phyloP scores from a whole-genome alignment of 352 stramenopile species.

The Pilasporangium apinafurcum region DNA sequence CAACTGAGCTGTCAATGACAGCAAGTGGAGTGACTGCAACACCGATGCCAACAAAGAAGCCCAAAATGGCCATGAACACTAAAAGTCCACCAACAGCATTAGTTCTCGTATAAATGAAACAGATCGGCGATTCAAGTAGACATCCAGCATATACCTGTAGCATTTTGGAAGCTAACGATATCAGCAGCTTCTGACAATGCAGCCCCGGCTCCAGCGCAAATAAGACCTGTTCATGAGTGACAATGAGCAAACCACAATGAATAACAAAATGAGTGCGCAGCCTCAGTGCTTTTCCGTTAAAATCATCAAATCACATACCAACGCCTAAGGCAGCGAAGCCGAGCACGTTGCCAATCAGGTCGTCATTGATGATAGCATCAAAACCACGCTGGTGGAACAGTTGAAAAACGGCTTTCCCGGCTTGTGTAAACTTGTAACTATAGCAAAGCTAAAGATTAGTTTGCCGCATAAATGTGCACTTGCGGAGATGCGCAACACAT shows the following conservation, averaged over 20 bases:
- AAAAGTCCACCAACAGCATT: background rate
- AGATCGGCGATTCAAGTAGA: background rate
- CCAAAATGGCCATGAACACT: slow-evolving; percentile 75
- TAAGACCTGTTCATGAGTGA: slow-evolving; percentile 33
- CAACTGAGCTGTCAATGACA: slow-evolving; percentile 92
- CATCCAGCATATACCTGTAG: slow-evolving; percentile 27
- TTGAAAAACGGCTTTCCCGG: slow-evolving; percentile 89
- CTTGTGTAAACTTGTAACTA: slow-evolving; percentile 91
- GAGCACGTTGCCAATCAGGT: slow-evolving; percentile 91
- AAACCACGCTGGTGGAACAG: slow-evolving; percentile 93
- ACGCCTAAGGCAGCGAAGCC: slow-evolving; percentile 87
- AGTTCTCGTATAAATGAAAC: background rate
- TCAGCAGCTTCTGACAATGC: slow-evolving; percentile 44
- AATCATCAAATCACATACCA: slow-evolving; percentile 22
- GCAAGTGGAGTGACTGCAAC: slow-evolving; percentile 87
- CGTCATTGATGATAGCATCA: slow-evolving; percentile 95
- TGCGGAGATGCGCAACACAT: background rate
- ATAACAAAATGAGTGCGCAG: background rate
- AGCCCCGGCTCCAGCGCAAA: slow-evolving; percentile 56
- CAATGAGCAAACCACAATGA: background rate
- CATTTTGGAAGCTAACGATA: slow-evolving; percentile 55
- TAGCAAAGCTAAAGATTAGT: slow-evolving; percentile 10
- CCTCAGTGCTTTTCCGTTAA: background rate
- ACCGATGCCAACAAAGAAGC: slow-evolving; percentile 85
- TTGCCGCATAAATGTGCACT: background rate